phyloP scores from a whole-genome alignment of 331 rosid genomes.

The Quercus tomentella region DNA sequence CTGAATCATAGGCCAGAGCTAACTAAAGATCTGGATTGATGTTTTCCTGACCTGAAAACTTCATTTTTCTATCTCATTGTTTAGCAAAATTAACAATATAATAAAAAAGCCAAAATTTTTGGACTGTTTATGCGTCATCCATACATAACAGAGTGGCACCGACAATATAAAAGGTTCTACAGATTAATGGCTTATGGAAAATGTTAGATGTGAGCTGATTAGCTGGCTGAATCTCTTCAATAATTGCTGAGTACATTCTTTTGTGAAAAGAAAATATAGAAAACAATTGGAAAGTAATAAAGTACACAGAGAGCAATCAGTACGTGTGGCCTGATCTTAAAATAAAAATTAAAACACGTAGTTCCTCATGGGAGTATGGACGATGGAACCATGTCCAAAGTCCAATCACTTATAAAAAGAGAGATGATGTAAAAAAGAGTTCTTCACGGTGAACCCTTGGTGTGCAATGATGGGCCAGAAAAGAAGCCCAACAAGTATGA shows the following conservation, averaged over 20 bases:
- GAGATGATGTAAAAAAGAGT: no score
- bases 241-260: neutral
- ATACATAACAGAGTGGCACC: neutral
- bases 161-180: neutral
- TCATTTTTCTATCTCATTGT: neutral
- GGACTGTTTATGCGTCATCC: no score
- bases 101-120: neutral
- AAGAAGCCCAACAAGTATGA: no score
- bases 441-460: no score
- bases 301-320: neutral
- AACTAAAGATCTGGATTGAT: no score
- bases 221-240: neutral
- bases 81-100: neutral
- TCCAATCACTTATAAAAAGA: no score
- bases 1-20: neutral
- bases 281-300: no score
- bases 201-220: neutral
- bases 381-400: no score
- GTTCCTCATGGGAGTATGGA: no score
- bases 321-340: neutral
- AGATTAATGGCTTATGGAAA: neutral
- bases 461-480: no score
- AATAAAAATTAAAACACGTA: neutral
- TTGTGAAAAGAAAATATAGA: neutral
- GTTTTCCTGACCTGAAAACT: neutral